phyloP scores from a whole-genome alignment of 352 stramenopile genomes.

The Phytophthora tentaculata region DNA sequence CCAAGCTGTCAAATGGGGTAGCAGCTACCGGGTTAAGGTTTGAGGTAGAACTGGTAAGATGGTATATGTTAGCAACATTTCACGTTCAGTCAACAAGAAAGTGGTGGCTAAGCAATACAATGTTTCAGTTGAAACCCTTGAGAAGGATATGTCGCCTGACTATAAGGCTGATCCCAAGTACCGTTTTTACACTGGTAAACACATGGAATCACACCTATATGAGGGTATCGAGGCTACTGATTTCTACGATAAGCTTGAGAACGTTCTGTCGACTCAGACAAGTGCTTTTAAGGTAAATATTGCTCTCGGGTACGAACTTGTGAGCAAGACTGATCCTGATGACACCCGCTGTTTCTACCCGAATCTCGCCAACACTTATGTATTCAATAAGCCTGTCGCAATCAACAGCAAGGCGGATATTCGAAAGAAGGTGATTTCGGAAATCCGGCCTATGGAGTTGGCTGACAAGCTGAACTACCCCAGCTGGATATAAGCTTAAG shows the following conservation, averaged over 20 bases:
- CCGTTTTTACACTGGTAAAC: background rate
- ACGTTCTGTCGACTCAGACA: background rate
- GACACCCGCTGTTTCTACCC: background rate
- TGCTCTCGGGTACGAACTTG: background rate
- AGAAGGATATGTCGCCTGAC: background rate
- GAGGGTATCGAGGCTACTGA: background rate
- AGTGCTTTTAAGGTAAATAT: background rate
- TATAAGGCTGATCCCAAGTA: background rate
- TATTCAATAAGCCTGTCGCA: background rate
- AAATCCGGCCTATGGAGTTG: background rate
- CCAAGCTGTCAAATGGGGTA: background rate
- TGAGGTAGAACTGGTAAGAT: background rate
- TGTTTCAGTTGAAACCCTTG: background rate
- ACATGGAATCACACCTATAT: background rate
- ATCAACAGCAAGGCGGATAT: background rate
- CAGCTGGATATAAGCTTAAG: conserved; percentile 2
- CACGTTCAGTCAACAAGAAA: background rate
- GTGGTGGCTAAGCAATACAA: background rate
- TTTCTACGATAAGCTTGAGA: background rate
- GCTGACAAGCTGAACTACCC: conserved; percentile 1
- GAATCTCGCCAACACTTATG: background rate
- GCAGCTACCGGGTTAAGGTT: background rate
- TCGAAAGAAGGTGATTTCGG: background rate
- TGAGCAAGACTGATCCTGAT: background rate
- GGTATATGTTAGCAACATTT: background rate